A percentile compares a stretch with the other conserved stretches of the same genome.
Evolutionary conservation across 192 early-diverging fungal species (phyloP).

Genomic region (Linnemannia exigua): DNA sequence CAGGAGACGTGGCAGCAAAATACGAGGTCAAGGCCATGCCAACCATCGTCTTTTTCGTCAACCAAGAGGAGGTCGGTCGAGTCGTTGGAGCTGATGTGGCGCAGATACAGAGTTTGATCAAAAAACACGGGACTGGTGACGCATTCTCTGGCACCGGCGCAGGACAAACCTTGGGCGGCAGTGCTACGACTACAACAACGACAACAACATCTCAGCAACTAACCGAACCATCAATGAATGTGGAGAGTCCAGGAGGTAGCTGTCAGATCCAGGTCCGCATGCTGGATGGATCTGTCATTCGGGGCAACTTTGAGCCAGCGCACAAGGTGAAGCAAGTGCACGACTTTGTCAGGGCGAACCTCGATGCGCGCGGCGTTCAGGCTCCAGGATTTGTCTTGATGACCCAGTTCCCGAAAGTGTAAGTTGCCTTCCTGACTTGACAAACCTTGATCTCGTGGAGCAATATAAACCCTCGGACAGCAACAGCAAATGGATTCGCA

Average conservation of each 20-base stretch:
- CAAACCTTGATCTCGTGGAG: neutral
- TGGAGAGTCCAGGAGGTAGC: conserved; percentile 44
- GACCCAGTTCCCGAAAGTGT: conserved; percentile 45
- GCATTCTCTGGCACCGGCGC: conserved; percentile 23
- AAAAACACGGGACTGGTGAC: conserved; percentile 33
- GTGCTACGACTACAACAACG: neutral
- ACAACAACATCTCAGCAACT: neutral
- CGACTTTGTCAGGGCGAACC: conserved; percentile 44
- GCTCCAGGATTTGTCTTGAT: conserved; percentile 36
- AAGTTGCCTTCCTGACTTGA: conserved; percentile 16
- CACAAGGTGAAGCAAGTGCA: conserved; percentile 40
- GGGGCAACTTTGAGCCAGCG: conserved; percentile 43
- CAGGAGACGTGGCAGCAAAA: conserved; percentile 20
- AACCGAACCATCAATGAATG: neutral
- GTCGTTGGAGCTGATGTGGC: conserved; percentile 43
- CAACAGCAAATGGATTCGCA: neutral
- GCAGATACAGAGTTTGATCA: conserved; percentile 43
- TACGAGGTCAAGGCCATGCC: conserved; percentile 48
- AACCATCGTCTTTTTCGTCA: conserved; percentile 46
- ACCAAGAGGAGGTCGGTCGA: conserved; percentile 24
- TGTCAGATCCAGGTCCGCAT: conserved; percentile 53
- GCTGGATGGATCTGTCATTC: conserved; percentile 36
- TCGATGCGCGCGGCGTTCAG: conserved; percentile 24
- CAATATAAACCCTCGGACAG: neutral
- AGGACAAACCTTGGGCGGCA: conserved; percentile 43